Evolutionary conservation across 2,329 filamentous ascomycete species (phyloP).

Genomic region (Dothistroma septosporum): DNA sequence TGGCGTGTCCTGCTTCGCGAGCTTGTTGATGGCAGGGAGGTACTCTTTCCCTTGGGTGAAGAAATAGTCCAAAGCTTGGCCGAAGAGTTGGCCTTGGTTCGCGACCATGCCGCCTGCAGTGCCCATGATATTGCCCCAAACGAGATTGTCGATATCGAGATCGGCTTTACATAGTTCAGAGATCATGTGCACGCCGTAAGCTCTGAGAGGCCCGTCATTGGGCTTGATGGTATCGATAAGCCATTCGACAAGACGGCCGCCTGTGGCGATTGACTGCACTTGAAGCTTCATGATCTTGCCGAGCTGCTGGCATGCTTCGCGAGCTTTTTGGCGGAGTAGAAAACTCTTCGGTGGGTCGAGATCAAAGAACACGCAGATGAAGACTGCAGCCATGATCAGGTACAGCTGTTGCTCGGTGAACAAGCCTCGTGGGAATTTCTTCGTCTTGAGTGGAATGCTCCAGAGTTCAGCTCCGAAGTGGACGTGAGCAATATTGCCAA

Average conservation of each 20-base stretch:
- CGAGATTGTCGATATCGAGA: constrained; percentile 46
- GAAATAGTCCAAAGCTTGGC: constrained; percentile 56
- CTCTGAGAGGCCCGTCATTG: constrained; percentile 40
- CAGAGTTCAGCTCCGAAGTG: constrained; percentile 55
- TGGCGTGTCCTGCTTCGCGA: constrained; percentile 45
- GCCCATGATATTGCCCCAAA: constrained; percentile 56
- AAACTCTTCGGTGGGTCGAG: constrained; percentile 52
- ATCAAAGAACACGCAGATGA: constrained; percentile 54
- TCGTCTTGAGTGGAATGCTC: constrained; percentile 53
- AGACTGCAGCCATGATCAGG: constrained; percentile 50
- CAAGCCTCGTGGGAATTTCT: constrained; percentile 46
- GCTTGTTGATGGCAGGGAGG: constrained; percentile 46
- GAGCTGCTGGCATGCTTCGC: constrained; percentile 46
- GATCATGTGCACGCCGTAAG: constrained; percentile 56
- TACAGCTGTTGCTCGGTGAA: constrained; percentile 55
- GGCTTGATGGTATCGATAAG: constrained; percentile 42
- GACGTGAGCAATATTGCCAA: constrained; percentile 52
- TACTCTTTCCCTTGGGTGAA: constrained; percentile 47
- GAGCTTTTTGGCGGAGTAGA: constrained; percentile 48
- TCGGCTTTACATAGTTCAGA: constrained; percentile 47
- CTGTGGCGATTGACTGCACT: constrained; percentile 43
- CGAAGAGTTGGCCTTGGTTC: constrained; percentile 57
- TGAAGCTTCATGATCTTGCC: constrained; percentile 49
- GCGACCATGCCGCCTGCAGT: constrained; percentile 55
- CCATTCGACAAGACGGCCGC: constrained; percentile 37